Base-by-base conservation (phyloP, 306 rosid species). In the Mimosa pudica region DNA sequence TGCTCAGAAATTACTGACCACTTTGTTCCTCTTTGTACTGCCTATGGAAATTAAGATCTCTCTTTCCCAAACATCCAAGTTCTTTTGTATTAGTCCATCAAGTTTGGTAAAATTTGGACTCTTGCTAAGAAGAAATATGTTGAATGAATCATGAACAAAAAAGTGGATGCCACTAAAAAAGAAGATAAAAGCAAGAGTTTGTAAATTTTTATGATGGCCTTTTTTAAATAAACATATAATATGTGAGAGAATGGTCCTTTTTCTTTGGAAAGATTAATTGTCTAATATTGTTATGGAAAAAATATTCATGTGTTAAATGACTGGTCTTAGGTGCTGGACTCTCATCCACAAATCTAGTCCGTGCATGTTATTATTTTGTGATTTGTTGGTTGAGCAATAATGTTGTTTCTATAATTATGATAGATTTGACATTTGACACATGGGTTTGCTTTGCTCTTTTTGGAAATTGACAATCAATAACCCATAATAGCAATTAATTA, bases 41-140 rank as follows among this genome's bases (percentile, higher is more conserved):
- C 52, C 42, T 38, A 38, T 30, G 74, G 76, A 35, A 13, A 18
- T 4, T 57, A 70, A 36, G 20, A 70, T 33, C 32, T 61, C 47
- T 48, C 57, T 73, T 47, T 79, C 38, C 81, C 71, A 52, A 49
- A 61, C 33, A 70, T 57, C n/a, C 71, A 64, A 24, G 65, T 42
- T 11, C 16, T 48, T 38, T 51, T 44, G 71, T 55, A 14, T 80
- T 71, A 47, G 44, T 76, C 14, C 18, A 42, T 78, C 80, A 47
- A 82, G 73, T 70, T 82, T 67, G 86, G 86, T 79, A 81, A 72
- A 77, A 63, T 79, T 83, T 81, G 85, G 87, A 79, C 71, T 64
- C 1, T 73, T 41, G 80, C 77, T 70, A 16, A 52, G 42, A 10
- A 61, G 67, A 42, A 81, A 44, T 67, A 73, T 61, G 10, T 67